Evolutionary conservation across 1,139 yeast species (phyloP).

Genomic region (Trichomonascaceae sp.): DNA sequence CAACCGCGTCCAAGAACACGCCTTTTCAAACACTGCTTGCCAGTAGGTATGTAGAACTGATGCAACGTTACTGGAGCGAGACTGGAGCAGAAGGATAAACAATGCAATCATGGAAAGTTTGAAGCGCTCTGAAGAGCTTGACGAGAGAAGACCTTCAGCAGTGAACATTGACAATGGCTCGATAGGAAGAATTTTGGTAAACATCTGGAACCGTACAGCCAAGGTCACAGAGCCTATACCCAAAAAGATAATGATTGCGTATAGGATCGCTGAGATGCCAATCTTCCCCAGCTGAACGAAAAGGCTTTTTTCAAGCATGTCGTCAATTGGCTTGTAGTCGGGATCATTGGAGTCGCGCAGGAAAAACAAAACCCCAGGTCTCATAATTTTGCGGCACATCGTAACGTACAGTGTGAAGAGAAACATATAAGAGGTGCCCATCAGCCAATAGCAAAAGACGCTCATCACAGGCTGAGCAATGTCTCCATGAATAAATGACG

Average conservation of each 20-base stretch:
- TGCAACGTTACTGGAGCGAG: background rate
- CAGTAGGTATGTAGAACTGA: constrained; percentile 32
- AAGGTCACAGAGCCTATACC: constrained; percentile 65
- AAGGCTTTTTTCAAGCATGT: constrained; percentile 70
- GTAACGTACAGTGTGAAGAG: constrained; percentile 77
- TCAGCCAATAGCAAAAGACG: constrained; percentile 42
- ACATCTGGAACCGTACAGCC: constrained; percentile 32
- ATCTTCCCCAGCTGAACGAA: constrained; percentile 61
- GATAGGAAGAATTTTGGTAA: constrained; percentile 21
- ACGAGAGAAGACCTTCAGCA: background rate
- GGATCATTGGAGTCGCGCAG: constrained; percentile 94
- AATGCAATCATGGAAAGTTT: background rate
- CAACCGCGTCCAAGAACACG: constrained; percentile 48
- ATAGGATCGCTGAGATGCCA: constrained; percentile 60
- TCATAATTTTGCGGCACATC: constrained; percentile 62
- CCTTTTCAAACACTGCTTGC: constrained; percentile 44
- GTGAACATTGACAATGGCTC: background rate
- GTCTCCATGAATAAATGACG: constrained; percentile 5
- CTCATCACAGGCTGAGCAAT: constrained; percentile 17
- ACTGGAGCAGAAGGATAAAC: background rate
- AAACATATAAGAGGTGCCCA: constrained; percentile 81
- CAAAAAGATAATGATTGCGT: constrained; percentile 53
- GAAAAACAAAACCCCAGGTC: constrained; percentile 84
- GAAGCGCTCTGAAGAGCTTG: background rate
- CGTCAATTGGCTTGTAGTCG: constrained; percentile 75